Evolutionary conservation across 225 moss, liverwort and hornwort species (phyloP).

Genomic region (Pseudisothecium myosuroides): DNA sequence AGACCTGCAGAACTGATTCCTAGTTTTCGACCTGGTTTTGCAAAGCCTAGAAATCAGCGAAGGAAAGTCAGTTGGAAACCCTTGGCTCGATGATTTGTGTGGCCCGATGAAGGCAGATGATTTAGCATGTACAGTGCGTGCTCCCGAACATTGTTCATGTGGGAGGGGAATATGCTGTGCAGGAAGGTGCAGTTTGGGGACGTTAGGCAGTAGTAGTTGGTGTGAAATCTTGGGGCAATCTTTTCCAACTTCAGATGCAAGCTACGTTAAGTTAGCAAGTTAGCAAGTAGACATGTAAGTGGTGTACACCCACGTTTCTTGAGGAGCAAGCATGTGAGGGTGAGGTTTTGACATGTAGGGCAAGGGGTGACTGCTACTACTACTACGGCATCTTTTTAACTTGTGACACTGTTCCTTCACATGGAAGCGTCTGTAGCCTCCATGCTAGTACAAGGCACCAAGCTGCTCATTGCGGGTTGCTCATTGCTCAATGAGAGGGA

Average conservation of each 20-base stretch:
- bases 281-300: not conserved
- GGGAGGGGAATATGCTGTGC: not conserved
- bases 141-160: not conserved
- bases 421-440: conserved; percentile 1
- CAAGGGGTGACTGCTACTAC: not conserved
- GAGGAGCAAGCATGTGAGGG: not conserved
- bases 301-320: not conserved
- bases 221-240: not conserved
- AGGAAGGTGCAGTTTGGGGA: not conserved
- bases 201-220: not conserved
- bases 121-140: not conserved
- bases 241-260: not conserved
- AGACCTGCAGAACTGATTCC: not conserved
- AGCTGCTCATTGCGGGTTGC: not conserved
- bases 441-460: not conserved
- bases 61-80: not conserved
- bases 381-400: not conserved
- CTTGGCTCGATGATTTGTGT: too few species aligned
- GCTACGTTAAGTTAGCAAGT: not conserved
- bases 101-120: not conserved
- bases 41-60: not conserved
- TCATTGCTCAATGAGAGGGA: not conserved
- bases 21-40: too few species aligned
- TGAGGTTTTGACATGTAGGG: not conserved
- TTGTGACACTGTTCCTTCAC: not conserved